Evolutionary conservation across 306 rosid species (phyloP).

Genomic region (Ormosia emarginata): DNA sequence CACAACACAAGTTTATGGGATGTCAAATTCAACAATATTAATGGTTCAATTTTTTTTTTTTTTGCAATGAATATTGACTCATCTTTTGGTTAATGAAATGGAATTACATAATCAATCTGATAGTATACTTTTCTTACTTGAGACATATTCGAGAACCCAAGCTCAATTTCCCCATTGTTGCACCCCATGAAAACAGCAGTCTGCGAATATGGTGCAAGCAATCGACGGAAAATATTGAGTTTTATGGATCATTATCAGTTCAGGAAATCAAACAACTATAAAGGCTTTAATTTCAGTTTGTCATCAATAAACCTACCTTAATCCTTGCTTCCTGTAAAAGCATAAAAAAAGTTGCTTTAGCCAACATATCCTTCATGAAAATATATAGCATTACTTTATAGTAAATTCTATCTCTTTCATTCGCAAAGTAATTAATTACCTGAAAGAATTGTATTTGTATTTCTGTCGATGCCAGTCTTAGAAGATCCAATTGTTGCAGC

Average conservation of each 20-base stretch:
- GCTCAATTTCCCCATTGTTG: constrained; percentile 81
- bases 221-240: not conserved
- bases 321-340: constrained; percentile 72
- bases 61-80: not conserved
- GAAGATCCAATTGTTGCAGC: constrained; percentile 46
- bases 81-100: not conserved
- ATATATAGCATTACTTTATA: too few species aligned
- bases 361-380: too few species aligned
- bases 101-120: not conserved
- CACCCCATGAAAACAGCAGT: constrained; percentile 83
- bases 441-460: constrained; percentile 45
- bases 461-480: constrained; percentile 26
- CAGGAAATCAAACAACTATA: not conserved
- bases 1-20: not conserved
- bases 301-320: constrained; percentile 47
- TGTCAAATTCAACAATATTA: not conserved
- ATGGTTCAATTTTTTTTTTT: not conserved
- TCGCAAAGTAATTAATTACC: not conserved
- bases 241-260: constrained; percentile 2
- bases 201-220: constrained; percentile 31
- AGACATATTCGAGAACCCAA: constrained; percentile 67
- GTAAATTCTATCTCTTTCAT: not conserved
- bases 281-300: not conserved
- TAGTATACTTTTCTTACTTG: constrained; percentile 43
- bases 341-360: not conserved